Conservation (phyloP, 2,329 filamentous ascomycete species). For the Allantophomopsis lycopodina region DNA sequence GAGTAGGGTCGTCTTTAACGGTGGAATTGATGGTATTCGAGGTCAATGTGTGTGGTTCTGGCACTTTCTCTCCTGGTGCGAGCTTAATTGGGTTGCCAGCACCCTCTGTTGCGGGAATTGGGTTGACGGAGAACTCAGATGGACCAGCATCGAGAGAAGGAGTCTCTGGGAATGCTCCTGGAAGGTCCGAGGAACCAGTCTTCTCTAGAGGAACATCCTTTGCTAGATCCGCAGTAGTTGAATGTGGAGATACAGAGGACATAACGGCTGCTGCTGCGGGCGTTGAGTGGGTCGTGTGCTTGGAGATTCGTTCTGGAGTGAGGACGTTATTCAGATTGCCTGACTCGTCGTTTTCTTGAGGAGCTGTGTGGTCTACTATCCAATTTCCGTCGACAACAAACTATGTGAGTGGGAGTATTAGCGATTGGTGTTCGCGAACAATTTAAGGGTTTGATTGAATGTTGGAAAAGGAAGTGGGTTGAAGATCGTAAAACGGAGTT, state of each 20-base stretch:
- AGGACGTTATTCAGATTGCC: constrained; percentile 93
- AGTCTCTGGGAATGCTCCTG: constrained; percentile 62
- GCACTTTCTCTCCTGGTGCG: constrained; percentile 68
- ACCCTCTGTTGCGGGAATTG: constrained; percentile 47
- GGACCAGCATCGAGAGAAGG: constrained; percentile 52
- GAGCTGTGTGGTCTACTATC: constrained; percentile 69
- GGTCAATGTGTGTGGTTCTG: constrained; percentile 48
- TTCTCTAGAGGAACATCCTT: constrained; percentile 50
- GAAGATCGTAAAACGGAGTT: background rate
- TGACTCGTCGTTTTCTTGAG: constrained; percentile 68
- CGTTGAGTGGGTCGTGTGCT: constrained; percentile 22
- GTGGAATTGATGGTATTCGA: constrained; percentile 56
- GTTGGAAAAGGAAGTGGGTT: constrained; percentile 1
- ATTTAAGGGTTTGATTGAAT: background rate
- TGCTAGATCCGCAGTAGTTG: constrained; percentile 59
- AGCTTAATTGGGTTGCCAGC: constrained; percentile 84
- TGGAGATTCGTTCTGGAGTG: constrained; percentile 53
- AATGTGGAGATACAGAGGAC: constrained; percentile 55
- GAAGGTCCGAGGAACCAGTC: constrained; percentile 31
- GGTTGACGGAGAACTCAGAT: constrained; percentile 46
- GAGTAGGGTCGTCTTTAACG: constrained; percentile 68
- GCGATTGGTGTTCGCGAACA: too few species aligned
- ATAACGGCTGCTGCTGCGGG: constrained; percentile 35
- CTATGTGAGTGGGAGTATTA: constrained; percentile 27
- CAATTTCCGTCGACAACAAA: constrained; percentile 92